These are phyloP conservation scores for Mortierella alpina DNA, from an alignment of 192 early-diverging fungal genomes.

Conservation along the genomic window DNA sequence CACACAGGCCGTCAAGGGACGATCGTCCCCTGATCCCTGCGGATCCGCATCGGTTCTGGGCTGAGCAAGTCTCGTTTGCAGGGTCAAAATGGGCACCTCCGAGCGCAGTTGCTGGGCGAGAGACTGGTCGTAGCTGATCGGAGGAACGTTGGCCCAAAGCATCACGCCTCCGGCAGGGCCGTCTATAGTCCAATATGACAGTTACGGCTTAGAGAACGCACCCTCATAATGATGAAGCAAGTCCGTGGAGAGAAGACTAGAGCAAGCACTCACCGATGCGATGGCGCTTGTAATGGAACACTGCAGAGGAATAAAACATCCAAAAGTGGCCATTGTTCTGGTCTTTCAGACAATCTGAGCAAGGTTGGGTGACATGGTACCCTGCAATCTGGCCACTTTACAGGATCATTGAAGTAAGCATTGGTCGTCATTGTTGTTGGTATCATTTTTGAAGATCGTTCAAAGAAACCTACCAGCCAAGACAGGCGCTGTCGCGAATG, in stretches of 20 bases:
- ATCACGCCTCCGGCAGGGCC: slow-evolving; percentile 33
- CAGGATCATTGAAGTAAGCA: not conserved
- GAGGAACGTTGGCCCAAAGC: slow-evolving; percentile 41
- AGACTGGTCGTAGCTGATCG: slow-evolving; percentile 41
- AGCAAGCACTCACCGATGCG: slow-evolving; percentile 14
- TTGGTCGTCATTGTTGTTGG: not conserved
- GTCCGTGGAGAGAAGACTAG: not conserved
- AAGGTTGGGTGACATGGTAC: slow-evolving; percentile 54
- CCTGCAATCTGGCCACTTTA: slow-evolving; percentile 46
- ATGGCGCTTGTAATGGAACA: slow-evolving; percentile 46
- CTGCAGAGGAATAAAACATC: slow-evolving; percentile 55
- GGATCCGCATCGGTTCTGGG: not conserved
- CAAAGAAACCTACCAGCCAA: slow-evolving; percentile 30
- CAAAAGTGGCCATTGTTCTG: slow-evolving; percentile 54
- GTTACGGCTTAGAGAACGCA: too few species aligned
- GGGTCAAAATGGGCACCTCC: slow-evolving; percentile 31
- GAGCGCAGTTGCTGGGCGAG: slow-evolving; percentile 28
- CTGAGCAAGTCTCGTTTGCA: not conserved
- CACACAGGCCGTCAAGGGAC: slow-evolving; percentile 43
- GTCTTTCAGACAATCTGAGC: slow-evolving; percentile 39
- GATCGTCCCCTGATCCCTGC: slow-evolving; percentile 3
- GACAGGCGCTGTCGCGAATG: slow-evolving; percentile 47
- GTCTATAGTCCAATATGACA: slow-evolving; percentile 1
- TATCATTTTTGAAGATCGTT: not conserved
- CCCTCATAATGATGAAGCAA: not conserved